Evolutionary conservation across 2,329 filamentous ascomycete genomes (phyloP).

Genomic region (Lecanoromycetidae sp.): DNA sequence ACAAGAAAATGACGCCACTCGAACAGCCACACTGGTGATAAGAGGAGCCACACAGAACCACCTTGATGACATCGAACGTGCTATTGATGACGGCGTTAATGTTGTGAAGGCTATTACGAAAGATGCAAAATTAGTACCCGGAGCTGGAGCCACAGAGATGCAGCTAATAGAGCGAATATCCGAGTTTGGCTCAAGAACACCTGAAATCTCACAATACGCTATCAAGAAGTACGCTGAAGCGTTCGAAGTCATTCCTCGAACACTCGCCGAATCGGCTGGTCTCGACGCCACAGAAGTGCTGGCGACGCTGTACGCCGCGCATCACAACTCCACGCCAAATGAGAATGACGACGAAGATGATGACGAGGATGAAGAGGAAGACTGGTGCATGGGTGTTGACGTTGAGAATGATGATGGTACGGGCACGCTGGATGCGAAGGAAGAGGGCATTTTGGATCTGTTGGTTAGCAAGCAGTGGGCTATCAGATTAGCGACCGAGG

Average conservation of each 20-base stretch:
- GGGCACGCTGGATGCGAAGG: slow-evolving; percentile 72
- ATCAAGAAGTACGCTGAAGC: slow-evolving; percentile 97
- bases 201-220: slow-evolving; percentile 85
- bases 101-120: slow-evolving; percentile 97
- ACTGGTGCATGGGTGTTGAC: slow-evolving; percentile 87
- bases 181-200: slow-evolving; percentile 80
- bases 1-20: slow-evolving; percentile 83
- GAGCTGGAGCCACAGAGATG: slow-evolving; percentile 87
- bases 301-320: slow-evolving; percentile 81
- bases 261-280: slow-evolving; percentile 85
- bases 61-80: slow-evolving; percentile 90
- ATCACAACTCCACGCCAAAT: slow-evolving; percentile 44
- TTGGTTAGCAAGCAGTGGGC: slow-evolving; percentile 91
- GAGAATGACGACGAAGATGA: slow-evolving; percentile 20
- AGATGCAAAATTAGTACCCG: slow-evolving; percentile 80
- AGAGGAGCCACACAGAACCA: slow-evolving; percentile 96
- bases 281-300: slow-evolving; percentile 95
- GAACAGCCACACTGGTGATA: slow-evolving; percentile 87
- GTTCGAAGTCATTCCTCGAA: slow-evolving; percentile 92
- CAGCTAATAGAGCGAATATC: slow-evolving; percentile 88
- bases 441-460: slow-evolving; percentile 83
- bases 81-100: slow-evolving; percentile 95
- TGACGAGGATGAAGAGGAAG: slow-evolving; percentile 47
- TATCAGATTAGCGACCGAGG: slow-evolving; percentile 91
- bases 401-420: slow-evolving; percentile 75